Evolutionary conservation across 306 rosid species (phyloP), one percentile per base, ranked within the genome.

Genomic region (Cicer bijugum): DNA sequence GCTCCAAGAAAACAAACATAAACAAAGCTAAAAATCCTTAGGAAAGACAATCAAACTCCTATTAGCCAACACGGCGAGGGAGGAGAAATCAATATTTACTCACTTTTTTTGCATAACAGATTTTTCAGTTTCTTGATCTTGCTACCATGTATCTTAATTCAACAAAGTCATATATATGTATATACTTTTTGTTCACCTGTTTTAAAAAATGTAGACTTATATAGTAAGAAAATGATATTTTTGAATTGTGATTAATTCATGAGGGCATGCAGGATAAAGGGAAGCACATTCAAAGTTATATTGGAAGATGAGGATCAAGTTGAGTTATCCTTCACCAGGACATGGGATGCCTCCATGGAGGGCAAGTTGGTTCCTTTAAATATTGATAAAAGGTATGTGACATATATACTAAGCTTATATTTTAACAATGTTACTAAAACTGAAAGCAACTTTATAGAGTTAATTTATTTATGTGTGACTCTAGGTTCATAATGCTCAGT

Each of bases 401-500:
- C 2, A 53, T 53, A 48, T 48, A 48, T 1, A 12, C 6, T 3
- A n/a, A n/a, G 14, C 17, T n/a, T 2, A 42, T 8, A 42, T 42
- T 8, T 42, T 9, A 42, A 47, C 40, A 67, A 42, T 38, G 14
- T 28, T 28, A 28, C 35, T 28, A 28, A 17, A 61, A 60, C 45
- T 67, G 35, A 35, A 15, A 16, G 16, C 79, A 57, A 50, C 48
- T 6, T 8, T 14, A 37, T 61, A 9, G 17, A 70, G n/a, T 46
- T 6, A 42, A 47, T 12, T 12, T 12, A 12, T 52, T 37, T 6
- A 33, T 50, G 57, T 12, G 8, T 82, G 37, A 53, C 1, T 75
- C 1, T 81, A 93, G 98, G 91, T 94, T 94, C 67, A 75, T 94
- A 73, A 65, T 94, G 95, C 91, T 89, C 50, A 88, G 91, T 12